Percentiles rank a stretch among this genome's conserved stretches.
Evolutionary conservation across 768 basidiomycete species (phyloP).

Genomic region (Pleurotus ostreatus): DNA sequence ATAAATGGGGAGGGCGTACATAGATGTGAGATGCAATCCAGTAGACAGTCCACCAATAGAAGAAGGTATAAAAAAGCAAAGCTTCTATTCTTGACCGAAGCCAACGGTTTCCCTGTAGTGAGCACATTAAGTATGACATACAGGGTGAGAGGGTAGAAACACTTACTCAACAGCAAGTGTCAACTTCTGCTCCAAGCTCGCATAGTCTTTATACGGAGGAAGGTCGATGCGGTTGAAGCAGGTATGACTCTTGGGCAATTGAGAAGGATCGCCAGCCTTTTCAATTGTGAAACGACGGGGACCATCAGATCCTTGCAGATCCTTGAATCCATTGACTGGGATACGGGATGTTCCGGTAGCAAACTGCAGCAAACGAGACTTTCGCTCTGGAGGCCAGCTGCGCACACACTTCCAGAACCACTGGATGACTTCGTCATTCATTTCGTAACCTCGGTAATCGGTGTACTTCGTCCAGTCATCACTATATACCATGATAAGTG

Average conservation of each 20-base stretch:
- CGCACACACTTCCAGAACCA: conserved; percentile 99
- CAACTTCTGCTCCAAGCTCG: conserved; percentile 90
- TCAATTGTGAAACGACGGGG: conserved; percentile 97
- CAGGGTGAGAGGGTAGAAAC: conserved; percentile 9
- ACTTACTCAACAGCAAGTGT: conserved; percentile 92
- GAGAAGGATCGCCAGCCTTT: conserved; percentile 95
- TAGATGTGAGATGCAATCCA: conserved; percentile 5
- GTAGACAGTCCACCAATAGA: conserved; percentile 15
- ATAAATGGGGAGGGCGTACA: conserved; percentile 9
- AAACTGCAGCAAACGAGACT: conserved; percentile 93
- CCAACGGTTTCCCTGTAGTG: conserved; percentile 80
- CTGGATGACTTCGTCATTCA: conserved; percentile 93
- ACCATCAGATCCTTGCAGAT: conserved; percentile 96
- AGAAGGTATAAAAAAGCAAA: conserved; percentile 9
- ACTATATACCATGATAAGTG: conserved; percentile 28
- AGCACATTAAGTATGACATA: conserved; percentile 9
- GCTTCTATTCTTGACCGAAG: conserved; percentile 82
- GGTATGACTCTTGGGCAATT: conserved; percentile 93
- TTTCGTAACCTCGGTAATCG: conserved; percentile 95
- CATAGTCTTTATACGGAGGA: conserved; percentile 97
- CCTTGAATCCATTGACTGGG: conserved; percentile 98
- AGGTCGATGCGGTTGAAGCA: conserved; percentile 98
- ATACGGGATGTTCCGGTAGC: conserved; percentile 96
- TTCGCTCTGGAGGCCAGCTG: conserved; percentile 97
- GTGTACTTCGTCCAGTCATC: conserved; percentile 99